Base-by-base conservation (phyloP, 2,329 filamentous ascomycete species). In the Coleophoma cylindrospora region DNA sequence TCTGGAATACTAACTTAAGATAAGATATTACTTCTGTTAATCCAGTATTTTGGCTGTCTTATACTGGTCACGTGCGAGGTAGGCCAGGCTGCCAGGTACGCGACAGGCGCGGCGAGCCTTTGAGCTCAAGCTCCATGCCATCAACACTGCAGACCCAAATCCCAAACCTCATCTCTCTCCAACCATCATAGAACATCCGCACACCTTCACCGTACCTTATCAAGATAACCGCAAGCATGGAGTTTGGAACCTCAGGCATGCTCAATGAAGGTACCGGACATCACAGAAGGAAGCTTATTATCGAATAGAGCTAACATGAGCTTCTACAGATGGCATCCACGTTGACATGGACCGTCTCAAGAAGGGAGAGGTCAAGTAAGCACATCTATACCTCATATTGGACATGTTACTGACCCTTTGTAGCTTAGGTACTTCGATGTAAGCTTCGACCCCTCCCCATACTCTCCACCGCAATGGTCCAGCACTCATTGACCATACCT, bases 271-370 rank as follows among this genome's bases (percentile, higher is more conserved):
- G 83, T 84, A 69, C 59, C 64, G 51, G 34, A 50, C 37, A 21
- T 38, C 44, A 37, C 19, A 47, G 32, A 48, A 45, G 36, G 55
- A 53, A 51, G 57, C 48, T 48, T 37, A 48, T 53, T 52, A 40
- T 37, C 37, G 34, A 49, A 43, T 45, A 55, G 38, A 64, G 57
- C 63, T 65, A 61, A 65, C 54, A 40, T 22, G 37, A 59, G 55
- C 56, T 61, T 49, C 41, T 34, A 14, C 64, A 97, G 94, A 99
- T 91, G 94, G 94, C 69, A 97, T 99, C 69, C 94, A 99, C 71
- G 80, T 99, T 63, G 94, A 99, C 68, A 99, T 99, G 94, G 89
- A 97, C 66, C 87, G 94, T 67, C 76, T 99, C 71, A 99, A 99
- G 85, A 94, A 91, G 73, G 94, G 94, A 55, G 94, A 99, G 77